These are phyloP conservation scores for Rhynchosporium agropyri DNA, from an alignment of 2,329 filamentous ascomycete genomes.

Conservation along the genomic window DNA sequence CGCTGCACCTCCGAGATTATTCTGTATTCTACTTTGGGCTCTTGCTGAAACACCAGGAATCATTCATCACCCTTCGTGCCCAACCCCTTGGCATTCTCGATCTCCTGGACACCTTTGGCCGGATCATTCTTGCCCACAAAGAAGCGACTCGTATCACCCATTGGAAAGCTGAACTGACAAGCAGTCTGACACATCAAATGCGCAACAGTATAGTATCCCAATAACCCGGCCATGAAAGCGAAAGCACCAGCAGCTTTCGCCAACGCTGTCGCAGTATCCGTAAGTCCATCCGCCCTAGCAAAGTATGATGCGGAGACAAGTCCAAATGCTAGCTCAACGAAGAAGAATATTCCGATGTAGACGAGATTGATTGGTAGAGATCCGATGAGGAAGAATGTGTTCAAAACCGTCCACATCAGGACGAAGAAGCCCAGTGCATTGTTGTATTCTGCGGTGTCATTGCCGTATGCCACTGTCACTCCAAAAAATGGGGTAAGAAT, in stretches of 20 bases:
- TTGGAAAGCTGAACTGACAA: slow-evolving; percentile 44
- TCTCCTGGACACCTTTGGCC: background rate
- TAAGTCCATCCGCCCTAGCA: slow-evolving; percentile 48
- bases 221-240: slow-evolving; percentile 50
- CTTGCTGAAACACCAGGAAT: too few relatives aligned
- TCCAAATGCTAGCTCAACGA: slow-evolving; percentile 50
- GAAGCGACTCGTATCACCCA: slow-evolving; percentile 48
- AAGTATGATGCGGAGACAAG: slow-evolving; percentile 48
- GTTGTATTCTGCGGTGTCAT: slow-evolving; percentile 48
- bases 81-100: background rate
- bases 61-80: background rate
- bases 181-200: slow-evolving; percentile 48
- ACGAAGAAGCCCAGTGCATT: slow-evolving; percentile 55
- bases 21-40: too few relatives aligned
- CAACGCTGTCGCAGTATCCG: slow-evolving; percentile 42
- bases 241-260: slow-evolving; percentile 51
- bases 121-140: slow-evolving; percentile 43
- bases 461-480: slow-evolving; percentile 49
- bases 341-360: slow-evolving; percentile 52
- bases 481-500: slow-evolving; percentile 52
- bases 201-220: slow-evolving; percentile 50
- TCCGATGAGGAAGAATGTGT: slow-evolving; percentile 48
- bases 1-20: too few relatives aligned
- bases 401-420: slow-evolving; percentile 48
- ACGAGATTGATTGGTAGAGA: slow-evolving; percentile 50